Conservation (phyloP, 2,329 filamentous ascomycete genomes). For the Colletotrichum sp. region DNA sequence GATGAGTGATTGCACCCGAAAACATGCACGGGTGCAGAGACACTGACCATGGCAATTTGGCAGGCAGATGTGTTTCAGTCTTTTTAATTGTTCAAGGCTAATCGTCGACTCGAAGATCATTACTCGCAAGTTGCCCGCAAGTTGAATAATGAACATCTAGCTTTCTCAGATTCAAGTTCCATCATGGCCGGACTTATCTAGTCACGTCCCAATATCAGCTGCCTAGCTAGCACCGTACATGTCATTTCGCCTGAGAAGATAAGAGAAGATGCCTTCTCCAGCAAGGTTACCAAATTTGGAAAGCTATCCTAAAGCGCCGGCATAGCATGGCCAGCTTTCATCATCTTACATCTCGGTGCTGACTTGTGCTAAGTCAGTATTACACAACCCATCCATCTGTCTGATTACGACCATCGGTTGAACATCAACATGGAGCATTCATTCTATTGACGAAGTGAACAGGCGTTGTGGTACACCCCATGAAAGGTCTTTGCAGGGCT, state of each 20-base stretch:
- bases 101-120: neutral
- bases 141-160: too few relatives aligned
- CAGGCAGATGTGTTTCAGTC: too few relatives aligned
- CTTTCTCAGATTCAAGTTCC: neutral
- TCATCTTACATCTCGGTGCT: neutral
- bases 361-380: neutral
- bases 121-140: neutral
- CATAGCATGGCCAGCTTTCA: neutral
- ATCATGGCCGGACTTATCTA: neutral
- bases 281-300: neutral
- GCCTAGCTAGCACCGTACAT: neutral
- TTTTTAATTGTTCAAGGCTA: neutral
- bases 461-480: too few relatives aligned
- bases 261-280: neutral
- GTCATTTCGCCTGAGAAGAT: neutral
- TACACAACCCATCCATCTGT: too few relatives aligned
- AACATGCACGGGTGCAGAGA: neutral
- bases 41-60: neutral
- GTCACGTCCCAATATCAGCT: neutral
- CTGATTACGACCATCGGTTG: too few relatives aligned
- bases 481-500: too few relatives aligned
- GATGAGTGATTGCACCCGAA: neutral
- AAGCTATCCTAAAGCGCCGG: neutral
- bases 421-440: too few relatives aligned
- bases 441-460: too few relatives aligned